These are phyloP conservation scores for Claviceps maximensis DNA, from an alignment of 2,329 filamentous ascomycete species.

Conservation along the genomic window DNA sequence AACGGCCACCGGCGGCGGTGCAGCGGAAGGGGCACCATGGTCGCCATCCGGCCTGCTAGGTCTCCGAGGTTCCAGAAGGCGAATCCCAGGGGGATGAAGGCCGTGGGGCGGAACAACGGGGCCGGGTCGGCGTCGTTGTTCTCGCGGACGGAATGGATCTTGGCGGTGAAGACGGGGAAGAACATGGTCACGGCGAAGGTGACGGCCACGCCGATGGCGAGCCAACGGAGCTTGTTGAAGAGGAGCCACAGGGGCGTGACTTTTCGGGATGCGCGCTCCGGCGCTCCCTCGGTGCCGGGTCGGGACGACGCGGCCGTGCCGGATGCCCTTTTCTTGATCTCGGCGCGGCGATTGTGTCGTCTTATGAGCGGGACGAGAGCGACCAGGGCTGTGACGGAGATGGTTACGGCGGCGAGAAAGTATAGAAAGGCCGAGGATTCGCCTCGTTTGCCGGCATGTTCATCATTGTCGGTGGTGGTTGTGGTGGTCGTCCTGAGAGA, in stretches of 20 bases:
- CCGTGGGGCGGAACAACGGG: constrained; percentile 54
- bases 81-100: constrained; percentile 83
- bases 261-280: constrained; percentile 36
- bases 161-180: constrained; percentile 80
- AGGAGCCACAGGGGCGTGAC: constrained; percentile 47
- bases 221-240: constrained; percentile 65
- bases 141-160: constrained; percentile 36
- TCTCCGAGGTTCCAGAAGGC: constrained; percentile 92
- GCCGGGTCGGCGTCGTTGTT: constrained; percentile 28
- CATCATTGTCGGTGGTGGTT: constrained; percentile 4
- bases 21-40: constrained; percentile 43
- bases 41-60: constrained; percentile 58
- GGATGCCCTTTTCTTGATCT: constrained; percentile 30
- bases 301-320: constrained; percentile 35
- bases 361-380: constrained; percentile 63
- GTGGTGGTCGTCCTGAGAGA: constrained; percentile 4
- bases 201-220: constrained; percentile 62
- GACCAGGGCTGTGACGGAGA: constrained; percentile 57
- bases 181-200: constrained; percentile 84
- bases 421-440: constrained; percentile 66
- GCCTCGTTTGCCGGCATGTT: constrained; percentile 8
- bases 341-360: constrained; percentile 41
- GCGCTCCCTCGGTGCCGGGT: constrained; percentile 35
- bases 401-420: constrained; percentile 72
- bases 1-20: constrained; percentile 42